phyloP scores from a whole-genome alignment of 169 alveolate genomes.

The Eimeria falciformis region DNA sequence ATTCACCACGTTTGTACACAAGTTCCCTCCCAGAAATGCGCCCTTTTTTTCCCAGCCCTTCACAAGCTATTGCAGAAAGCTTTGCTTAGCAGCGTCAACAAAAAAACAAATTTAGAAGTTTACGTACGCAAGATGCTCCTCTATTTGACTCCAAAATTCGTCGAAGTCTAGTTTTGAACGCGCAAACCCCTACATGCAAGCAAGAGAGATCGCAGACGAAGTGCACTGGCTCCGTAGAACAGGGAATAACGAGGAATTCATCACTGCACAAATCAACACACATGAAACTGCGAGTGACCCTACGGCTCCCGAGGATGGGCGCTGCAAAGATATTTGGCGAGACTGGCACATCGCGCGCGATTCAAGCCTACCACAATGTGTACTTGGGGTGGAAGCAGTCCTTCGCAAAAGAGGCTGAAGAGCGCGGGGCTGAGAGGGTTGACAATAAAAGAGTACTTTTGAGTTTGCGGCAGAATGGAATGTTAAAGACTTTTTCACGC shows the following conservation, averaged over 20 bases:
- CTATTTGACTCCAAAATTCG: slow-evolving; percentile 74
- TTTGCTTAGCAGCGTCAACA: too few species aligned
- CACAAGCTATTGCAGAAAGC: too few species aligned
- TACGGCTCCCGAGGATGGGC: too few species aligned
- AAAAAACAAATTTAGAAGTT: neutral
- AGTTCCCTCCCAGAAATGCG: too few species aligned
- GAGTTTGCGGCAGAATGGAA: too few species aligned
- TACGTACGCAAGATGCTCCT: slow-evolving; percentile 74
- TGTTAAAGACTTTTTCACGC: too few species aligned
- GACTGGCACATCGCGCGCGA: neutral
- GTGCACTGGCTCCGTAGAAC: neutral
- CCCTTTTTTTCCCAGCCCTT: too few species aligned
- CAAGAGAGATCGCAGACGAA: slow-evolving; percentile 36
- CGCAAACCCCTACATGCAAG: slow-evolving; percentile 77
- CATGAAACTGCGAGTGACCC: too few species aligned
- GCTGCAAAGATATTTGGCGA: too few species aligned
- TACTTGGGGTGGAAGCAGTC: slow-evolving; percentile 81
- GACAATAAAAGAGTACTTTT: neutral
- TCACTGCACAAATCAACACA: too few species aligned
- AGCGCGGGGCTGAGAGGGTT: slow-evolving; percentile 80
- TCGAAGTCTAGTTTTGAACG: slow-evolving; percentile 72
- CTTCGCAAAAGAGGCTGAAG: slow-evolving; percentile 84
- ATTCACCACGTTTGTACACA: too few species aligned
- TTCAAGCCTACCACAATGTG: slow-evolving; percentile 80
- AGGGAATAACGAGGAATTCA: too few species aligned